phyloP scores from a whole-genome alignment of 441 rosid genomes.

The Breynia disticha region DNA sequence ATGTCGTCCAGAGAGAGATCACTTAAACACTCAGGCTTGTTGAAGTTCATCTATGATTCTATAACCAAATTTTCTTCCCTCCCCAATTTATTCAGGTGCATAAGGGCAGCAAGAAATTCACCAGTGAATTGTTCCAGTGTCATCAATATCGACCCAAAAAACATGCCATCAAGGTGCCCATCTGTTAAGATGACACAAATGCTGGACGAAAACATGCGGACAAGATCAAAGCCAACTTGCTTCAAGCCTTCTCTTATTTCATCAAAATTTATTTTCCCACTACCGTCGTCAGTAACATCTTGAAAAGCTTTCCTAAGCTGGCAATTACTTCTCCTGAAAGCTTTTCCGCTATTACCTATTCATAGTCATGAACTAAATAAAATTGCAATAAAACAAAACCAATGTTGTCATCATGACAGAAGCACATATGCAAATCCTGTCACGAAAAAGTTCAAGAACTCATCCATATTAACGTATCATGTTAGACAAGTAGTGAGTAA shows the following conservation, averaged over 20 bases:
- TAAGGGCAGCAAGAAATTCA: conserved; percentile 74
- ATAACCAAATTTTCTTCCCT: conserved; percentile 76
- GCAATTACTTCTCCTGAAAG: conserved; percentile 86
- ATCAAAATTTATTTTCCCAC: conserved; percentile 69
- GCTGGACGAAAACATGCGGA: neutral
- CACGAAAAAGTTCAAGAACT: neutral
- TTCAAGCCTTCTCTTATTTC: conserved; percentile 64
- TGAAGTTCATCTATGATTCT: conserved; percentile 78
- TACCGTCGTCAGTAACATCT: conserved; percentile 66
- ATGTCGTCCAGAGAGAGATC: conserved; percentile 68
- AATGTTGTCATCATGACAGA: conserved; percentile 1
- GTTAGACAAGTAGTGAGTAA: neutral
- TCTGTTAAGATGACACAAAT: conserved; percentile 1
- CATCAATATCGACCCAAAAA: conserved; percentile 74
- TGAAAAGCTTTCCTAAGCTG: conserved; percentile 67
- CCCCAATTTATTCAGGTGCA: conserved; percentile 68
- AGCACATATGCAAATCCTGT: neutral
- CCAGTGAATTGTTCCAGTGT: conserved; percentile 79
- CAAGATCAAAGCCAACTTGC: conserved; percentile 53
- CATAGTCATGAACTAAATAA: no score
- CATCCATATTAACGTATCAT: neutral
- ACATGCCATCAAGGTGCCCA: neutral
- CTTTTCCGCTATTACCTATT: conserved; percentile 75
- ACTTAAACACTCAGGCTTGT: conserved; percentile 65
- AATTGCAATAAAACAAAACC: no score